phyloP scores from a whole-genome alignment of 1,284 basidiomycete species.

The Anthracocystis panici-leucophaei region DNA sequence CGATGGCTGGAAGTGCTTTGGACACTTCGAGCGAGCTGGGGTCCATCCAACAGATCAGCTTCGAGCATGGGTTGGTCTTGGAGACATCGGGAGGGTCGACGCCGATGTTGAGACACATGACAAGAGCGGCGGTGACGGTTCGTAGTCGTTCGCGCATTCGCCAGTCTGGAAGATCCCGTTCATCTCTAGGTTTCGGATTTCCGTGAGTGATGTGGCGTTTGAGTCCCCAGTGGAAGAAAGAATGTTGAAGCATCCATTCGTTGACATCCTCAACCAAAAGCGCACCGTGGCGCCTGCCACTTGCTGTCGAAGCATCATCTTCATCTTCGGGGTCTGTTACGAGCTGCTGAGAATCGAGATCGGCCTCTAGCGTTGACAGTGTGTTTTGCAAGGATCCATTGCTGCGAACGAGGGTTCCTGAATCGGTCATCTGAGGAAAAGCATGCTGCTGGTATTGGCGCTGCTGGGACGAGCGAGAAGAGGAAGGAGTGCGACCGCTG shows the following conservation, averaged over 20 bases:
- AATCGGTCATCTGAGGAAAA: conserved; percentile 28
- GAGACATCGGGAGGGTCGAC: conserved; percentile 97
- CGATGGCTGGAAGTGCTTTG: conserved; percentile 75
- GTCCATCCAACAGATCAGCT: conserved; percentile 97
- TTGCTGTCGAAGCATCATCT: conserved; percentile 59
- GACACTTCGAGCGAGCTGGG: conserved; percentile 82
- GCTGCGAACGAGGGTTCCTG: conserved; percentile 19
- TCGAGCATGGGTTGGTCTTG: conserved; percentile 95
- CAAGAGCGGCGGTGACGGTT: conserved; percentile 90
- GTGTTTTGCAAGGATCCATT: conserved; percentile 13
- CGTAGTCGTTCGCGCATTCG: conserved; percentile 82
- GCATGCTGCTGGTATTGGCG: conserved; percentile 21
- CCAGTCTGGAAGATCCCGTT: conserved; percentile 77
- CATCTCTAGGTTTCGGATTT: conserved; percentile 79
- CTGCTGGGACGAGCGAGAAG: conserved; percentile 17
- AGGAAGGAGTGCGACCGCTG: conserved; percentile 11
- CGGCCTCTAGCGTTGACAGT: conserved; percentile 17
- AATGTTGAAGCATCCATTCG: conserved; percentile 66
- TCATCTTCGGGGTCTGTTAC: conserved; percentile 45
- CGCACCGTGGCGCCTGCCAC: conserved; percentile 64
- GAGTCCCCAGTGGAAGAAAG: conserved; percentile 67
- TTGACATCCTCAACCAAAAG: conserved; percentile 64
- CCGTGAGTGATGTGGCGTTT: conserved; percentile 89
- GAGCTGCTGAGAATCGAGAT: conserved; percentile 43
- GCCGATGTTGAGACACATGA: conserved; percentile 95